phyloP scores from a whole-genome alignment of 495 filamentous ascomycete genomes.

The Bombardia bombarda region DNA sequence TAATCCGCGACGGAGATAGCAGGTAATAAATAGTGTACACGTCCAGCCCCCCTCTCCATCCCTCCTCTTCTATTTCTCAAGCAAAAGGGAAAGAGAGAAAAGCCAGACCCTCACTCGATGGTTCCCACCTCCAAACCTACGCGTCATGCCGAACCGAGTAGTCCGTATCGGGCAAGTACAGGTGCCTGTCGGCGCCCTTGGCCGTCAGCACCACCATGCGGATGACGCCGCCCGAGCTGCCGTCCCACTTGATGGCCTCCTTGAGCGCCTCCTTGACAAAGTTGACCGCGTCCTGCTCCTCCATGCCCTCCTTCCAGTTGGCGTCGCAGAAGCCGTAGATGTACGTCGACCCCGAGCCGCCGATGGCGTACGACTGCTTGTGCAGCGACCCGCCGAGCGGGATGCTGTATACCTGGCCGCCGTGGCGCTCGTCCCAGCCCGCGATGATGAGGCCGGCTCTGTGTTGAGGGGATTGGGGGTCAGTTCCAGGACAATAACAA shows the following conservation, averaged over 20 bases:
- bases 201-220: constrained; percentile 90
- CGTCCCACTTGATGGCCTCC: constrained; percentile 99
- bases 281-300: constrained; percentile 80
- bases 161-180: constrained; percentile 82
- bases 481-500: neutral
- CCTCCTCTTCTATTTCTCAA: too few species aligned
- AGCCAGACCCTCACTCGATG: too few species aligned
- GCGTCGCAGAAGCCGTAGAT: constrained; percentile 98
- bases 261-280: constrained; percentile 80
- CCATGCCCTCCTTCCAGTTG: constrained; percentile 94
- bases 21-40: neutral
- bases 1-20: too few species aligned
- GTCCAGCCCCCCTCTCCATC: neutral
- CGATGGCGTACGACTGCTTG: constrained; percentile 93
- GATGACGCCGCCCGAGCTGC: constrained; percentile 96
- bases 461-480: constrained; percentile 15
- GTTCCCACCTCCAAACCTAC: neutral
- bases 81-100: too few species aligned
- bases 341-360: constrained; percentile 95
- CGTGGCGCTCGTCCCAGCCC: constrained; percentile 86
- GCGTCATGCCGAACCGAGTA: constrained; percentile 49
- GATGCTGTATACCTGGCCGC: constrained; percentile 95
- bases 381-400: constrained; percentile 94
- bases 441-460: constrained; percentile 97
- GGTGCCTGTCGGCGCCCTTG: constrained; percentile 77